A percentile compares a stretch with the other conserved stretches of the same genome.
phyloP scores from a whole-genome alignment of 805 yeast species.

The Saccharomycopsis microspora region DNA sequence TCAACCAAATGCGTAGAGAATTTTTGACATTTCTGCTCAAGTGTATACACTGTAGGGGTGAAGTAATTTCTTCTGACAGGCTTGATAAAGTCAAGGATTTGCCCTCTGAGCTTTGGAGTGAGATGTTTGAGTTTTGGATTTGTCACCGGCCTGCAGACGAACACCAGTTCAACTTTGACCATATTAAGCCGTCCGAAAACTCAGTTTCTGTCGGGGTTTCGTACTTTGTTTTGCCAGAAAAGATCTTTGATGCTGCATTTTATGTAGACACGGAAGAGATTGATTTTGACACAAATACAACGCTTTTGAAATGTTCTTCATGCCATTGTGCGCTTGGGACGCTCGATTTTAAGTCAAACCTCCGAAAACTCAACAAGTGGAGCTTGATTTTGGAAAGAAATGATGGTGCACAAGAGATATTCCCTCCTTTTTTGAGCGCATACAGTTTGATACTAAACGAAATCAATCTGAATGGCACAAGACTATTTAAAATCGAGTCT shows the following conservation, averaged over 20 bases:
- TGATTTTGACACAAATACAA: constrained; percentile 10
- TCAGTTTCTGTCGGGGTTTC: constrained; percentile 44
- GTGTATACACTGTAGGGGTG: constrained; percentile 25
- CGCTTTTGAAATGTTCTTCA: constrained; percentile 22
- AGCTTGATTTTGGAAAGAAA: constrained; percentile 25
- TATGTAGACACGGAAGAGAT: constrained; percentile 12
- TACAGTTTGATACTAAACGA: constrained; percentile 31
- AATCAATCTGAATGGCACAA: constrained; percentile 30
- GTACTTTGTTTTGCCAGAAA: constrained; percentile 28
- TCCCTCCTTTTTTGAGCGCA: constrained; percentile 26
- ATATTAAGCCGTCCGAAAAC: constrained; percentile 28
- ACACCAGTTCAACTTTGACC: not conserved
- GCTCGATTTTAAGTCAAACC: constrained; percentile 22
- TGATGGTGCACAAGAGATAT: constrained; percentile 20
- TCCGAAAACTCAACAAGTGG: constrained; percentile 47
- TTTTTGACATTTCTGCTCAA: constrained; percentile 22
- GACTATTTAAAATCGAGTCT: constrained; percentile 23
- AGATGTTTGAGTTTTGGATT: constrained; percentile 96
- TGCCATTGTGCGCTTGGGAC: constrained; percentile 34
- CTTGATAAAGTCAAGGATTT: constrained; percentile 38
- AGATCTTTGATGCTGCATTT: not conserved
- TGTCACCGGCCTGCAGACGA: constrained; percentile 64
- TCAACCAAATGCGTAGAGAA: constrained; percentile 18
- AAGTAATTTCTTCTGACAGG: constrained; percentile 23
- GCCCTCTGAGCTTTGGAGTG: constrained; percentile 93